Conservation (phyloP, 176 grass and related monocot genomes). For the Poa annua region DNA sequence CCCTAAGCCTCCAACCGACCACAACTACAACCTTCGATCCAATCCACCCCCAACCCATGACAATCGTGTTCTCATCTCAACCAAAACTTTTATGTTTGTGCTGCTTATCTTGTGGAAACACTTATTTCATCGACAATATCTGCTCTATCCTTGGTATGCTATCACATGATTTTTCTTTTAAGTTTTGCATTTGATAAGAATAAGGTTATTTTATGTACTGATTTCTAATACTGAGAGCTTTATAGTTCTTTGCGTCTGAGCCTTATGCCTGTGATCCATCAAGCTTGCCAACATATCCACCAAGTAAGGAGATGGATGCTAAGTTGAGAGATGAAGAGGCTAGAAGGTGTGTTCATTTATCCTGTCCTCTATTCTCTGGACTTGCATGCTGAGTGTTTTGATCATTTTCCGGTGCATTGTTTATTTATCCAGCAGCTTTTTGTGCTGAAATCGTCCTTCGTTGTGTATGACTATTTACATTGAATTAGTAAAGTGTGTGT, state of each 20-base stretch:
- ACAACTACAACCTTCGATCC: neutral
- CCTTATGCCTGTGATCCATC: slow-evolving; percentile 56
- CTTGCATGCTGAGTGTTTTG: slow-evolving; percentile 5
- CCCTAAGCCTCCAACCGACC: neutral
- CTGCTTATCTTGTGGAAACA: neutral
- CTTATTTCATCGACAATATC: neutral
- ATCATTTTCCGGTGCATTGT: neutral
- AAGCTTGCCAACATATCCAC: slow-evolving; percentile 54
- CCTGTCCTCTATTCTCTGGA: neutral
- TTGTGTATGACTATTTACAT: neutral
- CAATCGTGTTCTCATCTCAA: neutral
- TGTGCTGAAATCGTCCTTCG: neutral
- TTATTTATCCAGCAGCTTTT: neutral
- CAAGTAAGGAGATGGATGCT: slow-evolving; percentile 72
- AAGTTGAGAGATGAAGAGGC: slow-evolving; percentile 59
- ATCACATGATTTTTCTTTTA: neutral
- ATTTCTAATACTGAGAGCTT: neutral
- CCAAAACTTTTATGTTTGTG: no score
- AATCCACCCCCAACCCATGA: neutral
- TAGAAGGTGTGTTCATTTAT: slow-evolving; percentile 54
- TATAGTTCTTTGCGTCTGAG: slow-evolving; percentile 62
- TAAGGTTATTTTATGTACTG: neutral
- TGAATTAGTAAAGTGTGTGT: neutral
- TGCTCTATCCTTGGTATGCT: neutral
- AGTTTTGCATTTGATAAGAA: slow-evolving; percentile 7